Evolutionary conservation across 176 grass and related monocot species (phyloP).

Genomic region (Miscanthus lutarioriparius): DNA sequence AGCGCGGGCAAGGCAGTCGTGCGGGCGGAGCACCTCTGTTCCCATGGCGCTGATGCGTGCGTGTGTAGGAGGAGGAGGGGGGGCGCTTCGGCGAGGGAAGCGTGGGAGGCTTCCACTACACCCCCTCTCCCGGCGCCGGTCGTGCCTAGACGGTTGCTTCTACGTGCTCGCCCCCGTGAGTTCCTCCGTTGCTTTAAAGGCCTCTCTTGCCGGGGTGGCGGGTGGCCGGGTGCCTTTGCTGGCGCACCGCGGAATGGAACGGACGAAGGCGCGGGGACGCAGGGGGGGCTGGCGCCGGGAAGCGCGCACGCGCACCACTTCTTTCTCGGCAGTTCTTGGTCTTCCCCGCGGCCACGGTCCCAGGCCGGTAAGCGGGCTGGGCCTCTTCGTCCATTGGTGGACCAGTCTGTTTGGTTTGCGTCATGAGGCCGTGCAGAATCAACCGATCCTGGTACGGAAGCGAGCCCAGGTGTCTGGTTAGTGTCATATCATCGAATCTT

Average conservation of each 20-base stretch:
- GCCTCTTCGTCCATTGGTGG: not conserved
- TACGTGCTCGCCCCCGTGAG: not conserved
- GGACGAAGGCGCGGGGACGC: constrained; percentile 2
- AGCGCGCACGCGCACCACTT: constrained; percentile 14
- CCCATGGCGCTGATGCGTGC: constrained; percentile 21
- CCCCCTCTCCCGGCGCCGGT: constrained; percentile 39
- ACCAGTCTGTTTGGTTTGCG: too few species aligned
- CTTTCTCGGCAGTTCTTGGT: not conserved
- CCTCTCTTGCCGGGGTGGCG: not conserved
- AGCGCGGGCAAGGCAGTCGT: constrained; percentile 37
- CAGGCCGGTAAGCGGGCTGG: not conserved
- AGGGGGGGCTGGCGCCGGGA: not conserved
- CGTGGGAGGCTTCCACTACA: constrained; percentile 48
- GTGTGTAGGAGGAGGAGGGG: not conserved
- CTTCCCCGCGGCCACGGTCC: not conserved
- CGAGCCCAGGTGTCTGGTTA: too few species aligned
- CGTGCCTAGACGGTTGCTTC: constrained; percentile 20
- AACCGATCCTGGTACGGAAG: too few species aligned
- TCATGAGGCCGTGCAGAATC: too few species aligned
- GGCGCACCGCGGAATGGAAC: not conserved
- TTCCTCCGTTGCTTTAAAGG: constrained; percentile 22
- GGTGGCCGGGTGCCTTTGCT: too few species aligned
- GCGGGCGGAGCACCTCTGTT: constrained; percentile 44
- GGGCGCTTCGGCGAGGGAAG: constrained; percentile 25
- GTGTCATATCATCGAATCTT: too few species aligned